Conservation (phyloP, 805 yeast species). For the Ogataea thermomethanolica region DNA sequence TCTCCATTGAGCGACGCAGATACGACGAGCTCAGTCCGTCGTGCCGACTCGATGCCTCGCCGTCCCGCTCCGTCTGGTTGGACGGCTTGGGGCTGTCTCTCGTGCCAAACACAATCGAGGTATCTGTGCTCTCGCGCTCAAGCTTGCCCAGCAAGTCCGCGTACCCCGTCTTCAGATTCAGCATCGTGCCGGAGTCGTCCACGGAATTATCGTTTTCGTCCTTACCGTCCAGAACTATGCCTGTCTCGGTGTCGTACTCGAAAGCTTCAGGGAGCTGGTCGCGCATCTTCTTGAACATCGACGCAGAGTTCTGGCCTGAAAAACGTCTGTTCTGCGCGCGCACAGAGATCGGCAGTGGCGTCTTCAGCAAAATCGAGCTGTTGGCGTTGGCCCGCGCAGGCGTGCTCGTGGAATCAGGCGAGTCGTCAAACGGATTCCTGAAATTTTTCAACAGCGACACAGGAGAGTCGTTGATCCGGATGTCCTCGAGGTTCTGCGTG, state of each 20-base stretch:
- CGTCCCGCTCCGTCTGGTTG: conserved; percentile 14
- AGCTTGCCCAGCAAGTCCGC: conserved; percentile 8
- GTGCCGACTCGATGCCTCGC: conserved; percentile 4
- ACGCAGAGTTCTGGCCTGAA: conserved; percentile 15
- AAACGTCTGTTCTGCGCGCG: background rate
- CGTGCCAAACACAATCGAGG: too few relatives aligned
- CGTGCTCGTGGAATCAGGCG: conserved; percentile 25
- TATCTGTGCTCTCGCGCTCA: conserved; percentile 1
- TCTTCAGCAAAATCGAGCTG: background rate
- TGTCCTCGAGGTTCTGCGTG: conserved; percentile 5
- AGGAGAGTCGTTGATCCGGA: conserved; percentile 18
- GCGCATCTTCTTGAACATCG: conserved; percentile 24
- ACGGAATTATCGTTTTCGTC: conserved; percentile 15
- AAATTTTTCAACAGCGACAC: conserved; percentile 30
- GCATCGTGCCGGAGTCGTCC: conserved; percentile 23
- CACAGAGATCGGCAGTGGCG: background rate
- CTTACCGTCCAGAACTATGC: conserved; percentile 24
- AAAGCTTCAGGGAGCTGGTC: conserved; percentile 20
- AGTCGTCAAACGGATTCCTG: conserved; percentile 37
- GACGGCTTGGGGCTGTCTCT: too few relatives aligned
- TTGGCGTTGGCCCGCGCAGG: conserved; percentile 11
- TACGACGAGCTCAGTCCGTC: conserved; percentile 13
- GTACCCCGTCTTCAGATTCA: conserved; percentile 22
- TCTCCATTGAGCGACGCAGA: conserved; percentile 7
- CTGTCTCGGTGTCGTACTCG: conserved; percentile 27